Base-by-base conservation (phyloP, 768 basidiomycete genomes). In the Collybiopsis luxurians region DNA sequence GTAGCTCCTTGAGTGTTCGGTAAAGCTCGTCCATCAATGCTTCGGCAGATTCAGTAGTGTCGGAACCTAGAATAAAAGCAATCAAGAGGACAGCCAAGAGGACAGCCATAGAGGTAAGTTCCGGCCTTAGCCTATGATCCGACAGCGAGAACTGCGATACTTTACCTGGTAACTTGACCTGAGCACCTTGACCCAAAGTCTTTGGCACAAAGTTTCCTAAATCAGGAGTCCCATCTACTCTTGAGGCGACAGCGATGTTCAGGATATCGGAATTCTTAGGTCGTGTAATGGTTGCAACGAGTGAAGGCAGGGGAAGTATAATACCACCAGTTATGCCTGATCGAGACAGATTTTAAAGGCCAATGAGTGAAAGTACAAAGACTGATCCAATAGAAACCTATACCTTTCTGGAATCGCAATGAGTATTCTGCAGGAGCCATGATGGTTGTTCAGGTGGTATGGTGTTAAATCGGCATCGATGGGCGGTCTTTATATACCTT, bases 241-340 rank as follows among this genome's bases (percentile, higher is more conserved):
- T 84, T 7, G 76, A 59, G 2, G 80, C 74, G 15, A 79, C 71
- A 15, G 75, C 64, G 63, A 90, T 71, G 26, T 71, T 64, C 49
- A 90, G 74, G 23, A 61, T 59, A 13, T 73, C 39, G 45, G 73
- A 69, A 6, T 62, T 63, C 2, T 66, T 53, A 1, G 74, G 47
- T 46, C 77, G 73, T 19, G 81, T 78, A 60, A 92, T 63, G 24
- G 75, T 75, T 64, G 82, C 74, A 63, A 86, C 71, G 13, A 80
- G 82, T 26, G 70, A 70, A 2, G 87, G 84, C 6, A 75, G 84
- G 2, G 90, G 84, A 0, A 88, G 86, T 13, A 81, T 83, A 64
- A 92, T 88, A 40, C 90, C 90, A 28, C 90, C 90, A 12, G 74
- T 68, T 66, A 91, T 92, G 58, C 90, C 90, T 92, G 64, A 34